phyloP scores from a whole-genome alignment of 108 stramenopile species.

The Conticribra guillardii region DNA sequence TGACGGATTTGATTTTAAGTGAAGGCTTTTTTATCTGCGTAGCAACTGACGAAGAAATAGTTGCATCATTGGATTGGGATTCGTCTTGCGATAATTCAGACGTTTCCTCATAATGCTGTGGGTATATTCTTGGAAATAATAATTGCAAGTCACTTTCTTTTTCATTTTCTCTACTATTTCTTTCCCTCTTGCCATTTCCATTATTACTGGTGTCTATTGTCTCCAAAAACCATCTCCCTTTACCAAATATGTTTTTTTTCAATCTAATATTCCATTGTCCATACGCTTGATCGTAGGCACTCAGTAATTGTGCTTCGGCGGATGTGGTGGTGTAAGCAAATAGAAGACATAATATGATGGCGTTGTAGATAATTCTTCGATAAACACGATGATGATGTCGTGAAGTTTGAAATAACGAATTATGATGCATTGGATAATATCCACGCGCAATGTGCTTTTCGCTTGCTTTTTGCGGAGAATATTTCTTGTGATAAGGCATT shows the following conservation, averaged over 20 bases:
- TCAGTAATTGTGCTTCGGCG: conserved; percentile 27
- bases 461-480: no score
- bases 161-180: neutral
- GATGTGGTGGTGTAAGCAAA: no score
- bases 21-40: neutral
- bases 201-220: neutral
- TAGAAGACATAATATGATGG: neutral
- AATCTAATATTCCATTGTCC: conserved; percentile 37
- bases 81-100: neutral
- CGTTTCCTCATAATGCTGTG: neutral
- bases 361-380: no score
- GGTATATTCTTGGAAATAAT: conserved; percentile 24
- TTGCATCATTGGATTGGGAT: neutral
- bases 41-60: no score
- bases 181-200: neutral
- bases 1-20: conserved; percentile 10
- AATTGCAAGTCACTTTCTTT: conserved; percentile 36
- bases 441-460: no score
- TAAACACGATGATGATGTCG: no score
- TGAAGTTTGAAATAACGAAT: no score
- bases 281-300: conserved; percentile 49
- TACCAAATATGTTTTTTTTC: conserved; percentile 24
- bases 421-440: no score
- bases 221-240: conserved; percentile 35
- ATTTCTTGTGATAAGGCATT: no score